Percentiles rank a stretch among this genome's conserved stretches.
Evolutionary conservation across 2,329 filamentous ascomycete species (phyloP).

Genomic region (Diaporthe longicolla): DNA sequence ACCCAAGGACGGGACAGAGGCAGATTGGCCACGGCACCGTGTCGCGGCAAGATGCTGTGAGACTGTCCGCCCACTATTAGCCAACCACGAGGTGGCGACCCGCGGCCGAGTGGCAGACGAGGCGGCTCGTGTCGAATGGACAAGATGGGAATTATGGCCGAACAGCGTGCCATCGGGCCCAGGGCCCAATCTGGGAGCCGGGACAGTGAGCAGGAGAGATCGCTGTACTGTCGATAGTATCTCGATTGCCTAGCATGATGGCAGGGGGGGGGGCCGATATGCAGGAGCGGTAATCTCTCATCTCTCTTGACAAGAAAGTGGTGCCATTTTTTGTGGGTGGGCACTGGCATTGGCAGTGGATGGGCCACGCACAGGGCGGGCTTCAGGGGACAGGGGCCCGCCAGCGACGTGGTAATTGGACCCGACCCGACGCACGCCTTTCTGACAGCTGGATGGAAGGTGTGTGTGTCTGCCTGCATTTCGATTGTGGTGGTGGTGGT

Average conservation of each 20-base stretch:
- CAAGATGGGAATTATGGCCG: slow-evolving; percentile 31
- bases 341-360: slow-evolving; percentile 28
- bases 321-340: slow-evolving; percentile 45
- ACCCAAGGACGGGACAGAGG: slow-evolving; percentile 13
- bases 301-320: slow-evolving; percentile 45
- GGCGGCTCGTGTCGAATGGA: slow-evolving; percentile 35
- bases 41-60: slow-evolving; percentile 26
- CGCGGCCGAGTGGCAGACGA: slow-evolving; percentile 27
- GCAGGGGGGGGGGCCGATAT: slow-evolving; percentile 30
- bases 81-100: slow-evolving; percentile 30
- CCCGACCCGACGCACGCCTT: slow-evolving; percentile 37
- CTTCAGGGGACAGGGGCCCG: slow-evolving; percentile 24
- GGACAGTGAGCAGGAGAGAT: slow-evolving; percentile 36
- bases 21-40: slow-evolving; percentile 20
- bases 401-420: slow-evolving; percentile 43
- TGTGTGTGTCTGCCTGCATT: slow-evolving; percentile 39
- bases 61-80: slow-evolving; percentile 20
- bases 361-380: slow-evolving; percentile 25
- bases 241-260: slow-evolving; percentile 40
- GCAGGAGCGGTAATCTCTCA: slow-evolving; percentile 41
- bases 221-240: slow-evolving; percentile 38
- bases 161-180: slow-evolving; percentile 24
- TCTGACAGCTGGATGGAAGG: slow-evolving; percentile 46
- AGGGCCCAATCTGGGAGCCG: slow-evolving; percentile 32
- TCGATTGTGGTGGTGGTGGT: slow-evolving; percentile 3